phyloP scores from a whole-genome alignment of 495 filamentous ascomycete species.

The Aspergillus conjunctus region DNA sequence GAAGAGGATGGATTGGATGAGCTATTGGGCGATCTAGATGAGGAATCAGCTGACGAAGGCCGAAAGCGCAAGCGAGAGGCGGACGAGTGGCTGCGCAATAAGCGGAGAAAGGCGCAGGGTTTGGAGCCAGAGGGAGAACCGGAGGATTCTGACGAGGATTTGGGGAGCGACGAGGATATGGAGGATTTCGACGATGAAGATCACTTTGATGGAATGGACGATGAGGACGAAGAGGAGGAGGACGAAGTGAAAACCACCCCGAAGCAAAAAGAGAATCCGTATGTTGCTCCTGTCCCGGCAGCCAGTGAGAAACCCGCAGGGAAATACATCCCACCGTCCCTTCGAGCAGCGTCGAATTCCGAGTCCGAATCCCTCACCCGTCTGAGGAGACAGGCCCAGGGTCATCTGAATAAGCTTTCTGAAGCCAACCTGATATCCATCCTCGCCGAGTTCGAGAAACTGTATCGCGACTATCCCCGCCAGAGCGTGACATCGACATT shows the following conservation, averaged over 20 bases:
- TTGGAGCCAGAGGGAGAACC: conserved; percentile 32
- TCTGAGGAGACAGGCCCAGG: conserved; percentile 78
- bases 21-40: conserved; percentile 70
- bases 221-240: conserved; percentile 43
- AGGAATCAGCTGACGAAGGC: conserved; percentile 48
- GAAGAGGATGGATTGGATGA: conserved; percentile 85
- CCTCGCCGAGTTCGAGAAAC: conserved; percentile 72
- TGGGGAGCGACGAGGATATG: conserved; percentile 31
- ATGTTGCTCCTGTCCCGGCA: conserved; percentile 54
- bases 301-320: conserved; percentile 27
- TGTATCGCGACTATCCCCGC: conserved; percentile 79
- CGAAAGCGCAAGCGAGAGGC: conserved; percentile 60
- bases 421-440: conserved; percentile 85
- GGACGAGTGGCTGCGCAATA: conserved; percentile 60
- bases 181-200: conserved; percentile 33
- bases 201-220: conserved; percentile 39
- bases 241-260: conserved; percentile 35
- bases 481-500: conserved; percentile 81
- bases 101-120: conserved; percentile 66
- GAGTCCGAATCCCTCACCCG: conserved; percentile 69
- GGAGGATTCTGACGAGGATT: conserved; percentile 32
- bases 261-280: conserved; percentile 63
- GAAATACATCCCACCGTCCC: conserved; percentile 89
- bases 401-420: conserved; percentile 88
- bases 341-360: conserved; percentile 62